Conservation (phyloP, 768 basidiomycete species). For the Tricholoma hemisulphureum region DNA sequence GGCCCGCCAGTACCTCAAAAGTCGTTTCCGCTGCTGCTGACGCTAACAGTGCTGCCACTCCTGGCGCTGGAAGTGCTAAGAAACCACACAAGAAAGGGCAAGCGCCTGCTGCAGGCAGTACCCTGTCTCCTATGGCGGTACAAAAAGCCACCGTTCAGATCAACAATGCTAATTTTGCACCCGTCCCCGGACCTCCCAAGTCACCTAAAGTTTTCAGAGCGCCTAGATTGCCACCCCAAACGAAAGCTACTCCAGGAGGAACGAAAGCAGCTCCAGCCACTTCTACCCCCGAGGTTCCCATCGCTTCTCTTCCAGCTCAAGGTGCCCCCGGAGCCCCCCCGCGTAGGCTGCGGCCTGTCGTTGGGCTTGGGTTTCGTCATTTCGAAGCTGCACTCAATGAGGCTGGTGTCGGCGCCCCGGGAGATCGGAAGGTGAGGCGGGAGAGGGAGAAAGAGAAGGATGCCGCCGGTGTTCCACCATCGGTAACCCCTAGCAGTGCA, state of each 20-base stretch:
- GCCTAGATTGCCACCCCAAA: slow-evolving; percentile 14
- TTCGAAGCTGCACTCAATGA: slow-evolving; percentile 73
- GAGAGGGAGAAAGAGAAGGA: slow-evolving; percentile 23
- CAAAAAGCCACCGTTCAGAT: neutral
- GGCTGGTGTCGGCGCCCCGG: slow-evolving; percentile 47
- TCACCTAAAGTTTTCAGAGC: slow-evolving; percentile 21
- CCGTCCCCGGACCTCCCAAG: slow-evolving; percentile 13
- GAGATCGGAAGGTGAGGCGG: slow-evolving; percentile 15
- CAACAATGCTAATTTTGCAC: slow-evolving; percentile 1
- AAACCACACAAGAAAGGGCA: slow-evolving; percentile 35
- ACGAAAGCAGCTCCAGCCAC: slow-evolving; percentile 15
- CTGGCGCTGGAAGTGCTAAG: slow-evolving; percentile 18
- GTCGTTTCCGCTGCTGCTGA: slow-evolving; percentile 9
- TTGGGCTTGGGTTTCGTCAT: slow-evolving; percentile 64
- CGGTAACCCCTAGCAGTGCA: neutral
- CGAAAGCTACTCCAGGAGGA: slow-evolving; percentile 4
- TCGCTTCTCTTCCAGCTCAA: slow-evolving; percentile 12
- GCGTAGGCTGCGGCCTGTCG: slow-evolving; percentile 53
- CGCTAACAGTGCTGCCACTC: slow-evolving; percentile 5
- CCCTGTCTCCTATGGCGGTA: slow-evolving; percentile 18
- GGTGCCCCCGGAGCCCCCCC: slow-evolving; percentile 23
- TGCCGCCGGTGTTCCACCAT: slow-evolving; percentile 10
- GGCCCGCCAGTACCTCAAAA: neutral
- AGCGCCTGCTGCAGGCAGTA: slow-evolving; percentile 25
- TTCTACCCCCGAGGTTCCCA: slow-evolving; percentile 10